These are phyloP conservation scores for Saccharomycopsis capsularis DNA, from an alignment of 805 yeast species.

Conservation along the genomic window DNA sequence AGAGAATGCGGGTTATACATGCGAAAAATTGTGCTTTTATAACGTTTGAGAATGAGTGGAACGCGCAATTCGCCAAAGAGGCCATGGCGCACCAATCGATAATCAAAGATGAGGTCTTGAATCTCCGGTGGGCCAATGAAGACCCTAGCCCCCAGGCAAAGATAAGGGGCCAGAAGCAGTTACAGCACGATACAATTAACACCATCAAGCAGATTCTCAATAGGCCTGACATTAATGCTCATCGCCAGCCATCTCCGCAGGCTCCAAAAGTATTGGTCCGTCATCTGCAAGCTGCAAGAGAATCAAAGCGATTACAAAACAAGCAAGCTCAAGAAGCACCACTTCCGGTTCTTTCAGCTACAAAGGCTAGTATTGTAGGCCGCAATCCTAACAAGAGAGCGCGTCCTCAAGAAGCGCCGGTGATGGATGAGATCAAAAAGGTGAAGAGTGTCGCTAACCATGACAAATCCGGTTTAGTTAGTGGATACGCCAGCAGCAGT, in stretches of 20 bases:
- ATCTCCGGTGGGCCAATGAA: constrained; percentile 82
- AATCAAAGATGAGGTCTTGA: constrained; percentile 57
- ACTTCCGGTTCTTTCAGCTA: no score
- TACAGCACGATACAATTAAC: constrained; percentile 14
- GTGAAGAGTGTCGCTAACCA: not conserved
- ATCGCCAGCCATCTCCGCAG: no score
- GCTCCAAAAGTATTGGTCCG: not conserved
- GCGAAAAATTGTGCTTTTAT: constrained; percentile 72
- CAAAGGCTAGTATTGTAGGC: no score
- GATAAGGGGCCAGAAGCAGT: constrained; percentile 33
- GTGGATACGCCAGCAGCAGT: constrained; percentile 15
- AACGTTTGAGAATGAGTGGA: constrained; percentile 55
- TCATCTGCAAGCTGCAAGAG: constrained; percentile 1
- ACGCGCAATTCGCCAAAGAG: constrained; percentile 93
- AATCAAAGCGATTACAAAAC: not conserved
- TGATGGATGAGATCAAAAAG: not conserved
- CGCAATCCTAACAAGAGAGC: not conserved
- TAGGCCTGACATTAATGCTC: not conserved
- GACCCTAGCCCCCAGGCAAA: constrained; percentile 73
- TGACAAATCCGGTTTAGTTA: constrained; percentile 3
- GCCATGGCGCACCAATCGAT: constrained; percentile 84
- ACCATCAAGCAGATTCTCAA: constrained; percentile 9
- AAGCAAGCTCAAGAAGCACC: not conserved
- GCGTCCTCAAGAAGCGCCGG: no score
- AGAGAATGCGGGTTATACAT: constrained; percentile 52